phyloP scores from a whole-genome alignment of 345 rosid genomes.

The Abelmoschus esculentus region DNA sequence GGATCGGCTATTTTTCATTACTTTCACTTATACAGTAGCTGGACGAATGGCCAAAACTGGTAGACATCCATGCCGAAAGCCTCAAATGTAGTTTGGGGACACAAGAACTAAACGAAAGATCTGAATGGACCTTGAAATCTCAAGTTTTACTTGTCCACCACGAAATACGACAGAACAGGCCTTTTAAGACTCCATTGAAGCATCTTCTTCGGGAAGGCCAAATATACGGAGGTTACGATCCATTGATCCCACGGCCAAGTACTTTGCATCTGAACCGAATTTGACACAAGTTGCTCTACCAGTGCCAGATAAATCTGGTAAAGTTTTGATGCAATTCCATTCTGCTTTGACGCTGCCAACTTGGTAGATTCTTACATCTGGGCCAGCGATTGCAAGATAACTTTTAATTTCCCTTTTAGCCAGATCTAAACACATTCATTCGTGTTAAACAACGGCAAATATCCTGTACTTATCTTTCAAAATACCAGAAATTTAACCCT shows the following conservation, averaged over 20 bases:
- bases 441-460: neutral
- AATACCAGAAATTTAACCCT: neutral
- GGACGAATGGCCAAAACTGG: neutral
- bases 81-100: neutral
- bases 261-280: conserved; percentile 80
- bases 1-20: no score
- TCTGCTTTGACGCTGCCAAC: conserved; percentile 82
- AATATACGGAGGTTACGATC: conserved; percentile 33
- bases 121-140: neutral
- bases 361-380: conserved; percentile 83
- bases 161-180: neutral
- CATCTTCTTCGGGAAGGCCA: conserved; percentile 57
- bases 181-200: conserved; percentile 35
- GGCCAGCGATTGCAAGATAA: conserved; percentile 77
- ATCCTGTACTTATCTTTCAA: neutral
- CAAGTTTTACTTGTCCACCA: neutral
- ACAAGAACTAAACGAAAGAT: neutral
- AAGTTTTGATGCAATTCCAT: conserved; percentile 77
- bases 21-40: no score
- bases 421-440: neutral
- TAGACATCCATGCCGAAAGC: no score
- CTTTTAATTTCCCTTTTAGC: conserved; percentile 7
- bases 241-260: conserved; percentile 27
- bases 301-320: conserved; percentile 97
- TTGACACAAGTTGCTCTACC: conserved; percentile 66